Conservation (phyloP, 2,329 filamentous ascomycete species). For the Falciphora oryzae region DNA sequence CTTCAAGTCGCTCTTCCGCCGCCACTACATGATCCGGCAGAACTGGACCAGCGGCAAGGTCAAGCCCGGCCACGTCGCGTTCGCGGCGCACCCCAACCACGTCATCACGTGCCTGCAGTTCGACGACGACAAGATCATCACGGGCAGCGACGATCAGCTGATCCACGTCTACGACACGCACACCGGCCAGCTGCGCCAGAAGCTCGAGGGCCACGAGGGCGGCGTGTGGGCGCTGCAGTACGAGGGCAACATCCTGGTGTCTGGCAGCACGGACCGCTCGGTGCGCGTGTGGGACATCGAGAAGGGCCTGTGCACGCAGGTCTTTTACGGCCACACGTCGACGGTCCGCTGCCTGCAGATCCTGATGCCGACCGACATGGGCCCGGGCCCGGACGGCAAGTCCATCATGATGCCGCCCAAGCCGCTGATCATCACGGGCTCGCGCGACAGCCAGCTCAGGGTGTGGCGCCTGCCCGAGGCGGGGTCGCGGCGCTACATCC, state of each 20-base stretch:
- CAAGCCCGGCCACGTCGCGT: slow-evolving; percentile 86
- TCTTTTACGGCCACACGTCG: slow-evolving; percentile 96
- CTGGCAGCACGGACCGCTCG: slow-evolving; percentile 90
- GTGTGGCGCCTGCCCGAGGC: slow-evolving; percentile 90
- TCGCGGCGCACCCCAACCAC: slow-evolving; percentile 91
- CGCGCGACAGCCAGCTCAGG: slow-evolving; percentile 85
- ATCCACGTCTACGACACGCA: slow-evolving; percentile 98
- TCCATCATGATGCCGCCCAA: slow-evolving; percentile 87
- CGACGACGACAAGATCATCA: slow-evolving; percentile 96
- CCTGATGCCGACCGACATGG: slow-evolving; percentile 76
- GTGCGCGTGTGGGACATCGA: slow-evolving; percentile 99
- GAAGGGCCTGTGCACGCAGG: slow-evolving; percentile 83
- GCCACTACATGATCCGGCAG: slow-evolving; percentile 83
- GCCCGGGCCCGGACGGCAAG: slow-evolving; percentile 63
- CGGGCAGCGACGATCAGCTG: slow-evolving; percentile 92
- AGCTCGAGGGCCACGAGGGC: slow-evolving; percentile 88
- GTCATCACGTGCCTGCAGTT: slow-evolving; percentile 98
- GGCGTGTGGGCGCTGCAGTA: slow-evolving; percentile 98
- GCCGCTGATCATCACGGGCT: slow-evolving; percentile 94
- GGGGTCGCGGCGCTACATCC: slow-evolving; percentile 70
- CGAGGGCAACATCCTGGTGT: slow-evolving; percentile 89
- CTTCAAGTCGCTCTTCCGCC: slow-evolving; percentile 92
- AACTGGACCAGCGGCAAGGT: slow-evolving; percentile 86
- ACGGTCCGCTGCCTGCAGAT: slow-evolving; percentile 96
- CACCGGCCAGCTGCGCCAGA: slow-evolving; percentile 77